A percentile compares a stretch with the other conserved stretches of the same genome.
Conservation (phyloP, 371 early-diverging fungal genomes). For the Lichtheimia ornata region DNA sequence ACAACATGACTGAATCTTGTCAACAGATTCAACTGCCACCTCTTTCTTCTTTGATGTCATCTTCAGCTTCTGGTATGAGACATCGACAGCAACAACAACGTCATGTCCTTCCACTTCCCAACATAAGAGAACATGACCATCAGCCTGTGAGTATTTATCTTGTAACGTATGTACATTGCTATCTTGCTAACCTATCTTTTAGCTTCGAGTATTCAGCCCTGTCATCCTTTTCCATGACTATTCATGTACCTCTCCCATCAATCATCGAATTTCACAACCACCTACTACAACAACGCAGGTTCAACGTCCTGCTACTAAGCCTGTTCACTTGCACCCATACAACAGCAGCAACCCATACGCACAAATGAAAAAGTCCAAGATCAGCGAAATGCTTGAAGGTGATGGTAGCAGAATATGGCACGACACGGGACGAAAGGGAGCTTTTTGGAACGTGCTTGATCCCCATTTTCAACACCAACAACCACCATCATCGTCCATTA, state of each 20-base stretch:
- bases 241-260: neutral
- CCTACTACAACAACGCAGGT: neutral
- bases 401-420: conserved; percentile 18
- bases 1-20: conserved; percentile 11
- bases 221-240: conserved; percentile 26
- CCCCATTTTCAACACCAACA: conserved; percentile 1
- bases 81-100: neutral
- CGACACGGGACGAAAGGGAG: neutral
- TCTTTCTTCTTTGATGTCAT: conserved; percentile 6
- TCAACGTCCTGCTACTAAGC: neutral
- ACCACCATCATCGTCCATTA: conserved; percentile 5
- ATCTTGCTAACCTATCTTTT: neutral
- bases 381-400: conserved; percentile 20
- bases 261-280: neutral
- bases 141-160: neutral
- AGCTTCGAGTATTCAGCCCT: conserved; percentile 20
- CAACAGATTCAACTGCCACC: conserved; percentile 11
- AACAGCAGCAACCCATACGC: conserved; percentile 3
- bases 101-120: neutral
- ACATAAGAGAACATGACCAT: no score
- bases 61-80: neutral
- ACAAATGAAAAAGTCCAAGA: conserved; percentile 10
- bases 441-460: no score
- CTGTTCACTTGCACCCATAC: neutral
- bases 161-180: neutral